Base-by-base conservation (phyloP, 345 rosid species). In the Brassica nigra region DNA sequence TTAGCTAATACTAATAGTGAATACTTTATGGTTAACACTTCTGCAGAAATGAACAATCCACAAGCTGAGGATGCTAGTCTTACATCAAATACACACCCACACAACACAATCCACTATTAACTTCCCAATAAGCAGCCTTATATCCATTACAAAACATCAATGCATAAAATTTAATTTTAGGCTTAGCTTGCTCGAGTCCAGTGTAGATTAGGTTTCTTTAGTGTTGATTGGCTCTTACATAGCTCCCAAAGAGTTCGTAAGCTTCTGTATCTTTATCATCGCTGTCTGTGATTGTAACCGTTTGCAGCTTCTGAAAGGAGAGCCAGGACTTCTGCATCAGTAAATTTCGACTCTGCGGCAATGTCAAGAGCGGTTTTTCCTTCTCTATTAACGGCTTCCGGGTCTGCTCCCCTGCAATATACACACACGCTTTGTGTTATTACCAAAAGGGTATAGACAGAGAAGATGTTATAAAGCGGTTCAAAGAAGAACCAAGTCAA, bases 321-420 rank as follows among this genome's bases (percentile, higher is more conserved):
- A 59, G 87, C 83, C 36, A 92, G 90, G 31, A 91, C 86, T 52
- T 92, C 98, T 66, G 54, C 18, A 66, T 95, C 93, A 2, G 72
- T 79, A 68, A 91, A 88, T 31, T 86, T 87, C 0, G 88, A 86
- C 69, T 88, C 91, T 49, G 80, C 71, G 16, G 92, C 95, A 15
- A 91, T 82, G 58, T 91, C 88, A n/a, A 86, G 85, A 39, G 90
- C 81, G 2, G 82, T 83, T 82, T 93, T 91, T 42, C 93, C 97
- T 71, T 90, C 94, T 5, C 84, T 79, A 62, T 80, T 88, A 11
- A 88, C 69, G 6, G 90, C 91, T 39, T 85, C 86, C 10, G 87
- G 89, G 84, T 95, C 88, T 16, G 99, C 96, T 73, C 98, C 99
- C 89, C 99, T 95, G 95, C 77, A 78, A 73, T 0, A 49, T 68